Percentiles rank a stretch among this genome's conserved stretches.
Conservation (phyloP, 345 rosid species). For the Atalantia buxifolia region DNA sequence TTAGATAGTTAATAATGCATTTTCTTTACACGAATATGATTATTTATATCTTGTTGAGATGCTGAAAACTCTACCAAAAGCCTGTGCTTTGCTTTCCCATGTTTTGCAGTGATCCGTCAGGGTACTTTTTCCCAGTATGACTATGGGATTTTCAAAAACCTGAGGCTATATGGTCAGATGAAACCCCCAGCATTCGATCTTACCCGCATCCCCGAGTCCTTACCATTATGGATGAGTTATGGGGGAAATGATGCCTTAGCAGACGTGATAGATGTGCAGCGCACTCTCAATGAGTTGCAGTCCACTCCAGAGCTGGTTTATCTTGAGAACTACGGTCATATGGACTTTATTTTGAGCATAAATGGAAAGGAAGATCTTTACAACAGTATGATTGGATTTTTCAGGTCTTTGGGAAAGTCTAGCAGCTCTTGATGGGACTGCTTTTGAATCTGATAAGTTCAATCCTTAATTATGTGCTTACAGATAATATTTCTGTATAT, state of each 20-base stretch:
- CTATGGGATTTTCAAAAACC: conserved; percentile 67
- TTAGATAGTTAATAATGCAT: not conserved
- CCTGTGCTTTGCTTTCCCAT: not conserved
- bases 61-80: not conserved
- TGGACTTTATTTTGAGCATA: conserved; percentile 57
- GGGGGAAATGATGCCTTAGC: conserved; percentile 82
- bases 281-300: conserved; percentile 51
- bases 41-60: not conserved
- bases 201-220: conserved; percentile 49
- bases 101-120: conserved; percentile 75
- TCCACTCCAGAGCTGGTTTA: conserved; percentile 60
- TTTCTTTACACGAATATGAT: too few relatives aligned
- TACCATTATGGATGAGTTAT: conserved; percentile 88
- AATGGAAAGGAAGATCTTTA: conserved; percentile 64
- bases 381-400: conserved; percentile 56
- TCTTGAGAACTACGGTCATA: conserved; percentile 74
- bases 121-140: conserved; percentile 77
- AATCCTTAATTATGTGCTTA: not conserved
- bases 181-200: conserved; percentile 76
- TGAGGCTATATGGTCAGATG: conserved; percentile 45
- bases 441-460: conserved; percentile 5
- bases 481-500: conserved; percentile 13
- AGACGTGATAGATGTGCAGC: conserved; percentile 61
- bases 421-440: conserved; percentile 34
- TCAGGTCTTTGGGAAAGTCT: conserved; percentile 42